Evolutionary conservation across 2,329 filamentous ascomycete genomes (phyloP), one percentile per base, ranked within the genome.

Genomic region (Ophiostoma fasciatum): DNA sequence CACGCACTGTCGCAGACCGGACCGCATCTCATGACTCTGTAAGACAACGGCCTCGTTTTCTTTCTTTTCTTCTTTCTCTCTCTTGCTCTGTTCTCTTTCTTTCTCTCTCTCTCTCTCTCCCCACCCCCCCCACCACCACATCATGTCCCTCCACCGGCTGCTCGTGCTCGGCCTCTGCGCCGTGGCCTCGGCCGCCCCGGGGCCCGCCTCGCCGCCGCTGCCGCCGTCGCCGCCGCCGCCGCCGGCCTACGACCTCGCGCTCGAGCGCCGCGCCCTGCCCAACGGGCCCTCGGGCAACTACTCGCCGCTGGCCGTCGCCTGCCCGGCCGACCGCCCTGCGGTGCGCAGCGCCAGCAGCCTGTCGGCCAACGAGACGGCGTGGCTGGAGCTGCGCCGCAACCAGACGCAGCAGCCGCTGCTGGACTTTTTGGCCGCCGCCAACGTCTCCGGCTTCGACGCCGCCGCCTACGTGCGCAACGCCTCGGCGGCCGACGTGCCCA

Each of bases 401-500:
- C 77, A 78, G 44, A 92, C 84, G 0, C 59, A 87, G 14, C 57
- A 72, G 9, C 75, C 82, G n/a, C 78, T 94, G 68, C 71, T 66
- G 37, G 66, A 78, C 14, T 74, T 93, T 45, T 65, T 96, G 35
- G 62, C 62, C 14, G 71, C 80, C 39, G 65, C 82, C 49, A 74
- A 74, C 47, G 87, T 96, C 43, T 59, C 69, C n/a, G 74, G 69
- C 40, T 88, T 94, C 42, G 77, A 94, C 55, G 78, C 75, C n/a
- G 63, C 62, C 1, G 52, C 59, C 2, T 96, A 90, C 52, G 74
- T 96, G 41, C 57, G 73, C 41, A 55, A 71, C 21, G 50, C 35
- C 40, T 17, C 23, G 5, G 8, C 23, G 6, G 23, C 45, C 13
- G 55, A 59, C 19, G 54, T 66, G 42, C 66, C 66, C 35, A 67